These are phyloP conservation scores for Suillus spraguei DNA, from an alignment of 768 basidiomycete species.

Conservation along the genomic window DNA sequence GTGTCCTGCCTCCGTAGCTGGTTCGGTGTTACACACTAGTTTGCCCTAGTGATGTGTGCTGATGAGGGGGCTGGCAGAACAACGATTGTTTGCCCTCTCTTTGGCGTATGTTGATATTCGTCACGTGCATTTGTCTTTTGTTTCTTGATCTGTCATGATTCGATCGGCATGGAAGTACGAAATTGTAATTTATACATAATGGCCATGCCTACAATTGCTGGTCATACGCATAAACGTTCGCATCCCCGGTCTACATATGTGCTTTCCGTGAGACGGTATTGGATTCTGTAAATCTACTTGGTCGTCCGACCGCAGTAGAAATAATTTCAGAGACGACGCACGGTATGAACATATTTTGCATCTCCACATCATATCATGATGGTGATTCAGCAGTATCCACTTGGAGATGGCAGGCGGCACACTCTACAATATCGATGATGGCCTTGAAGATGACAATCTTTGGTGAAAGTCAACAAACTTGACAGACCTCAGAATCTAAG, in stretches of 20 bases:
- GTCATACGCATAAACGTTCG: background rate
- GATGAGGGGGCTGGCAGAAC: constrained; percentile 20
- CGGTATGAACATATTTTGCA: constrained; percentile 60
- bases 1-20: constrained; percentile 19
- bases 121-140: constrained; percentile 31
- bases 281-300: constrained; percentile 26
- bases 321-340: constrained; percentile 39
- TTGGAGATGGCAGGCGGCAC: constrained; percentile 9
- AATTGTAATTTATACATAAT: background rate
- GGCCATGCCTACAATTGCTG: no score
- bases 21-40: constrained; percentile 12
- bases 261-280: constrained; percentile 18
- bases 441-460: constrained; percentile 70
- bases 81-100: constrained; percentile 41
- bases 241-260: background rate
- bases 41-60: constrained; percentile 28
- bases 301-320: background rate
- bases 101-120: constrained; percentile 56
- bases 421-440: constrained; percentile 58
- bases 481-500: constrained; percentile 1
- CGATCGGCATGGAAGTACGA: no score
- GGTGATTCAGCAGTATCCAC: constrained; percentile 20
- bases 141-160: background rate
- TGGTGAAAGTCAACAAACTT: constrained; percentile 6
- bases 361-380: constrained; percentile 26